phyloP scores from a whole-genome alignment of 2,329 filamentous ascomycete species.

The Botrytis elliptica region DNA sequence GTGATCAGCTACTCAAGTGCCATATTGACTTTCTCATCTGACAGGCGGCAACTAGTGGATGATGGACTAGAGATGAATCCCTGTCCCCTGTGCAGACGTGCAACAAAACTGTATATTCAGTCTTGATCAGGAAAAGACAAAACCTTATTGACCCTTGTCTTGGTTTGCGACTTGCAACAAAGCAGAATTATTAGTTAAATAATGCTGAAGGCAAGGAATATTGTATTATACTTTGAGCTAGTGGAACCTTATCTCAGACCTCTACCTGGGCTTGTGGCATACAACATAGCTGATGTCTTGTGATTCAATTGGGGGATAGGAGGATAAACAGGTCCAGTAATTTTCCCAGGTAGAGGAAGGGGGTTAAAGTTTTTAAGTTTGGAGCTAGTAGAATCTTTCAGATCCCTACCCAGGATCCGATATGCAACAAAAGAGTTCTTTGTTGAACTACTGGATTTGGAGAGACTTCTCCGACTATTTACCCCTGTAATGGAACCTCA shows the following conservation, averaged over 20 bases:
- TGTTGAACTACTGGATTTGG: neutral
- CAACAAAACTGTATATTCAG: neutral
- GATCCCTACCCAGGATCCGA: neutral
- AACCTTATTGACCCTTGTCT: neutral
- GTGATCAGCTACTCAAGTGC: neutral
- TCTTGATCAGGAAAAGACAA: neutral
- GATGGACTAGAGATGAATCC: neutral
- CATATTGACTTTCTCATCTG: neutral
- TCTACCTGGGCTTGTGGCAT: neutral
- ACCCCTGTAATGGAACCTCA: neutral
- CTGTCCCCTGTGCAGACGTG: neutral
- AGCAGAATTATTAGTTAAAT: neutral
- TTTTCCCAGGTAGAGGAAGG: neutral
- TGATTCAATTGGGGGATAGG: neutral
- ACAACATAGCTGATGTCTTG: neutral
- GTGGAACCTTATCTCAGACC: neutral
- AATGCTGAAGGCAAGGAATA: neutral
- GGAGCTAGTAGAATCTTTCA: neutral
- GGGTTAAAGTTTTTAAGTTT: neutral
- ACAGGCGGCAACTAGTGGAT: neutral
- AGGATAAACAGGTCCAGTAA: neutral
- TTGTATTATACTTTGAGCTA: neutral
- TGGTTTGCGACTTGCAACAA: neutral
- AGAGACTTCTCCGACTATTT: neutral
- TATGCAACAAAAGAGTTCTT: neutral